Percentiles rank a stretch among this genome's conserved stretches.
Conservation (phyloP, 441 rosid genomes). For the Corymbia calophylla region DNA sequence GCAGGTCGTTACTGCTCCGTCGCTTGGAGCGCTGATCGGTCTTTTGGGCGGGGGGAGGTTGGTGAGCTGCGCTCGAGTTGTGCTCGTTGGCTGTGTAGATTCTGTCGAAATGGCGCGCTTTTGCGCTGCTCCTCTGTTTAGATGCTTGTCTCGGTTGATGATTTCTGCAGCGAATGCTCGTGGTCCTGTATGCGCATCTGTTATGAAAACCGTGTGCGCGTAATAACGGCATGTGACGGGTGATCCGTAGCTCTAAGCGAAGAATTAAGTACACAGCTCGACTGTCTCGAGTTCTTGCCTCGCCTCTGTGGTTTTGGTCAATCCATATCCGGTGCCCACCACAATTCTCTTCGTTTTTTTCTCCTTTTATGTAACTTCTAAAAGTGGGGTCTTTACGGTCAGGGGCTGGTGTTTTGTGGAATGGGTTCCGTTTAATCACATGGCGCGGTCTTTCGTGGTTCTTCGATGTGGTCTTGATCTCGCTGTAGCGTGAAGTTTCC, state of each 20-base stretch:
- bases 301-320: neutral
- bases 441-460: neutral
- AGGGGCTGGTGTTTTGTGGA: neutral
- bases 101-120: neutral
- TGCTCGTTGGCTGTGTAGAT: neutral
- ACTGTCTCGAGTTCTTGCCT: neutral
- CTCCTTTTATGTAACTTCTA: neutral
- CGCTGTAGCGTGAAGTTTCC: neutral
- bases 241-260: neutral
- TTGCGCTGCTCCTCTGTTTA: neutral
- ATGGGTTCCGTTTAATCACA: neutral
- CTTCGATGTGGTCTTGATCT: neutral
- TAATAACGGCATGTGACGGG: neutral
- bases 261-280: neutral
- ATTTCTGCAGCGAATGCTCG: neutral
- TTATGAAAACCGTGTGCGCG: neutral
- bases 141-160: neutral
- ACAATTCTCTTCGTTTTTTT: neutral
- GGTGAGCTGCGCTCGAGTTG: neutral
- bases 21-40: neutral
- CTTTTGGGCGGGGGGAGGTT: neutral
- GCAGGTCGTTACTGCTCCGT: neutral
- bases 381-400: neutral
- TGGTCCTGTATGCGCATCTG: neutral
- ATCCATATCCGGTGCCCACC: neutral